Evolutionary conservation across 495 filamentous ascomycete genomes (phyloP).

Genomic region (Neurospora sp.): DNA sequence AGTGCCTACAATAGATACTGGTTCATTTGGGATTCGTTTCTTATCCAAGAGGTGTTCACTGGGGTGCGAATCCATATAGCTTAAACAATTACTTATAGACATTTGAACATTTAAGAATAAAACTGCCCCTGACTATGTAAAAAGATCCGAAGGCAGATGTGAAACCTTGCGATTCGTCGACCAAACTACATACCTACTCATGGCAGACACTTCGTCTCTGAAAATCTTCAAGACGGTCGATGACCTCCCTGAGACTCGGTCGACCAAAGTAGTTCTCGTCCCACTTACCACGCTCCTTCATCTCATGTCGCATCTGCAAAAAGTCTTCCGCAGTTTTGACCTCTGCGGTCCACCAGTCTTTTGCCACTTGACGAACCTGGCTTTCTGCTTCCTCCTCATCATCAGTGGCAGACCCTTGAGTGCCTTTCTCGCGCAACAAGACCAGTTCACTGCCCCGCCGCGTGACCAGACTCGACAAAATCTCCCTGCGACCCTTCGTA

Average conservation of each 20-base stretch:
- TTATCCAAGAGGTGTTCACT: no score
- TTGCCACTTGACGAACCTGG: slow-evolving; percentile 23
- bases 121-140: no score
- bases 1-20: no score
- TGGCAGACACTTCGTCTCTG: background rate
- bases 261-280: slow-evolving; percentile 32
- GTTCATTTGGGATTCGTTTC: no score
- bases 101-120: no score
- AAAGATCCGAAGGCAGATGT: background rate
- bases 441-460: slow-evolving; percentile 30
- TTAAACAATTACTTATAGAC: no score
- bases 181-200: background rate
- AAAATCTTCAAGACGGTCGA: background rate
- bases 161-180: background rate
- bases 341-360: slow-evolving; percentile 32
- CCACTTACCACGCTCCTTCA: slow-evolving; percentile 26
- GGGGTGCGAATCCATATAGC: no score
- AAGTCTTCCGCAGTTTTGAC: slow-evolving; percentile 32
- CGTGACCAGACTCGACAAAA: slow-evolving; percentile 24
- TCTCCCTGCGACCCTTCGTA: slow-evolving; percentile 29
- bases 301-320: slow-evolving; percentile 19
- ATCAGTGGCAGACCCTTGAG: background rate
- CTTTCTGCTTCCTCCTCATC: background rate
- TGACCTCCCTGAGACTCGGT: slow-evolving; percentile 27
- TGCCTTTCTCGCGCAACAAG: slow-evolving; percentile 9